Evolutionary conservation across 2,329 filamentous ascomycete species (phyloP), one percentile per base, ranked within the genome.

Genomic region (Macroventuria anomochaeta): DNA sequence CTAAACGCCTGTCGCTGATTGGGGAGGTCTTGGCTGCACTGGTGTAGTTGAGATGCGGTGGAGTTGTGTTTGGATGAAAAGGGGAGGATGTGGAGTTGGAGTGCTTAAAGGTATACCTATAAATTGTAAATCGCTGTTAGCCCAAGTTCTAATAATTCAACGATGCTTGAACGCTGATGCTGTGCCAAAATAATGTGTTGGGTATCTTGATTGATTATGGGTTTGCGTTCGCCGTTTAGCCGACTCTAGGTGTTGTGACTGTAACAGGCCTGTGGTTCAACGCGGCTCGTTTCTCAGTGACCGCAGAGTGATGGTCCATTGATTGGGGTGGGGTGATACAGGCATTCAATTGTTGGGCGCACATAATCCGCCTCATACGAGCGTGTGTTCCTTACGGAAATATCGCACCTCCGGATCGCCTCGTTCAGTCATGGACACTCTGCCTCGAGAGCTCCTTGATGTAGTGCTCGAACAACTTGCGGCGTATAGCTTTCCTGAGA

Each of bases 391-490:
- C 11, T 10, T 29, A 10, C 12, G 12, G 21, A 7, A 13, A 7
- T 13, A 33, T 20, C 26, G 15, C 21, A 17, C 13, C 5, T 17
- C 20, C 5, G 8, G 3, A 31, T 13, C 37, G 23, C 32, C 21
- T 25, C 15, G 5, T 31, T 26, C n/a, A 38, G 43, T 2, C 13
- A 59, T 59, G 59, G 17, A 55, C 13, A 36, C n/a, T 12, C 7
- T 62, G 12, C 47, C 53, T 29, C 47, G 12, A 12, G 56, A 62
- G 26, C 49, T 50, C 7, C 28, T 61, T 11, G 53, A 61, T 20
- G 15, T 26, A 2, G 33, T 56, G 10, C 11, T 56, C 7, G 17
- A 20, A 3, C 32, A 53, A 11, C 51, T 58, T 15, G 31, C 34
- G 3, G 40, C 15, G 10, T 38, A 53, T 18, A 13, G 46, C 12